A percentile compares a stretch with the other conserved stretches of the same genome.
Conservation (phyloP, 805 yeast species). For the Lipomyces yamanashiensis region DNA sequence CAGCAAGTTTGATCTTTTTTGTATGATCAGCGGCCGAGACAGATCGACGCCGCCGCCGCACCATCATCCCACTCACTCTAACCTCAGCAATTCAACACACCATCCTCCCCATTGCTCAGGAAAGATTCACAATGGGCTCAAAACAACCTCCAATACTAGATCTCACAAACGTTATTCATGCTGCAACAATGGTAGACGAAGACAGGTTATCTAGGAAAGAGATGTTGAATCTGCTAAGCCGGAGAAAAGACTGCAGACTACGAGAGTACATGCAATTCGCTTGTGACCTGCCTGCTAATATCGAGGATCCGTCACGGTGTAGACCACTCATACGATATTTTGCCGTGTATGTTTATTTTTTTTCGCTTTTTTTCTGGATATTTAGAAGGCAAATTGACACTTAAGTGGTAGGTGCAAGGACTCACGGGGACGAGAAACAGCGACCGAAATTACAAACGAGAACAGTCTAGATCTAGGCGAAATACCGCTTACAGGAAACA, state of each 20-base stretch:
- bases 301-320: constrained; percentile 14
- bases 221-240: not conserved
- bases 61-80: no score
- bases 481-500: not conserved
- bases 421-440: not conserved
- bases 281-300: constrained; percentile 16
- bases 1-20: no score
- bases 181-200: constrained; percentile 4
- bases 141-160: not conserved
- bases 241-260: constrained; percentile 12
- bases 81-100: not conserved
- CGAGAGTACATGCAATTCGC: constrained; percentile 15
- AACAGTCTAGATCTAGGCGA: not conserved
- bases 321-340: constrained; percentile 19
- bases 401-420: constrained; percentile 9
- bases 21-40: no score
- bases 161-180: not conserved
- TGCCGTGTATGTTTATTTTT: constrained; percentile 14
- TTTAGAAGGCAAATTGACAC: not conserved
- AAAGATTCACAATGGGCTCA: not conserved
- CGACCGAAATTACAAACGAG: constrained; percentile 13
- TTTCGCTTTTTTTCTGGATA: not conserved
- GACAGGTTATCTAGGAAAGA: constrained; percentile 4
- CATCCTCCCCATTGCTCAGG: not conserved
- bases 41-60: no score